Evolutionary conservation across 192 early-diverging fungal species (phyloP), one percentile per base, ranked within the genome.

Genomic region (Obelidium mucronatum): DNA sequence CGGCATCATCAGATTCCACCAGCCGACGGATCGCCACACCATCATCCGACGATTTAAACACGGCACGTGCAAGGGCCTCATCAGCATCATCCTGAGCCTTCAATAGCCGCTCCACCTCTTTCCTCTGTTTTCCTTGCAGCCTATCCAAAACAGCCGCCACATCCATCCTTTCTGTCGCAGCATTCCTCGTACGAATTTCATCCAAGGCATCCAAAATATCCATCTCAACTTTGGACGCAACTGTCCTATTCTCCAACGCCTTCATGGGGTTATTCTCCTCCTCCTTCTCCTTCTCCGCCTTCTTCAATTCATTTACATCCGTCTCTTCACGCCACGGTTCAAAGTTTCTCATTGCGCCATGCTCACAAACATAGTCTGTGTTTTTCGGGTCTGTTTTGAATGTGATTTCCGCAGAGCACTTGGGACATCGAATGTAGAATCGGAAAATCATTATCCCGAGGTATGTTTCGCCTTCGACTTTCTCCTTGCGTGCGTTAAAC

Each of bases 341-440:
- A 89, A 98, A 98, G 74, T 98, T 98, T 11, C 98, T 84, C 60
- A 85, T 87, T 0, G 95, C 97, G 26, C 98, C 98, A 67, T 93
- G 89, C 67, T 99, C 98, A 19, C 93, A 93, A 19, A 94, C 84
- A 73, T 99, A 99, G 82, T 98, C 96, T 1, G 93, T 83, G 74
- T 98, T 97, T 79, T 94, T 87, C 0, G 96, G 96, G 76, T 98
- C 97, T 1, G 98, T 99, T 76, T 97, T 97, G 86, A 97, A 99
- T 1, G 97, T 98, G 64, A 99, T 97, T 84, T 98, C 97, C 0
- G 93, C 93, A 0, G 94, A 90, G 79, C 97, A 99, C n/a, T 90
- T 86, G 24, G 97, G 96, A 71, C 98, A 99, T 44, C 94, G 82
- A 62, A 91, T 92, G 74, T 93, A 94, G 74, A 86, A 91, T 28